Evolutionary conservation across 2,329 filamentous ascomycete genomes (phyloP), one percentile per base, ranked within the genome.

Genomic region (Paecilomyces variotii): DNA sequence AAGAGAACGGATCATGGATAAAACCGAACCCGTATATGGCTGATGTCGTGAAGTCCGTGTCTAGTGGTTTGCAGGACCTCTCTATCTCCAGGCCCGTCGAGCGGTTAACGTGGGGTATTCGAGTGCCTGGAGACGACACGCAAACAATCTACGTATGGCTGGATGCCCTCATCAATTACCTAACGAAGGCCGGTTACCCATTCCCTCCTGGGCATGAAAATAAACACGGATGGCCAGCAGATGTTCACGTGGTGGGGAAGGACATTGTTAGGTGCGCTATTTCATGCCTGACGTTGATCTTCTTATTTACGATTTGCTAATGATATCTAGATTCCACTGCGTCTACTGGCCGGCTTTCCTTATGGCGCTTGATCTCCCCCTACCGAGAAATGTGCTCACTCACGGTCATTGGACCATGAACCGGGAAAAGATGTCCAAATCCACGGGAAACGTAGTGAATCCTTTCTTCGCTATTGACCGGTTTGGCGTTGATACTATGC

Each of bases 121-220:
- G 82, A 5, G 94, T 97, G 27, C 94, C 94, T 0, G 87, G 87
- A 56, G 94, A 99, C 67, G 78, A 83, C 0, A 84, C 79, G 19
- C 94, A 97, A 74, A 97, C 92, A 2, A 93, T 99, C 59, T 99
- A 99, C 69, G 95, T 99, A 32, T 99, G 94, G 94, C 83, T 99
- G 0, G 95, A 99, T 75, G 94, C 94, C 1, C 83, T 99, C 30
- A 82, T 97, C 67, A 99, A 97, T 74, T 99, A 99, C 72, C 77
- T 94, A 56, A 96, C 92, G 14, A 90, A 87, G 62, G 84, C 91
- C 1, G 91, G 93, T 12, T 97, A 95, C 70, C 91, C 91, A 0
- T 75, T 76, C 34, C 91, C 85, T 0, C 87, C 89, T 0, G 85
- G 85, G 1, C 77, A 81, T 3, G 84, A 88, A 60, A 72, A 79